Evolutionary conservation across 306 rosid genomes (phyloP).

Genomic region (Carpinus viminea): DNA sequence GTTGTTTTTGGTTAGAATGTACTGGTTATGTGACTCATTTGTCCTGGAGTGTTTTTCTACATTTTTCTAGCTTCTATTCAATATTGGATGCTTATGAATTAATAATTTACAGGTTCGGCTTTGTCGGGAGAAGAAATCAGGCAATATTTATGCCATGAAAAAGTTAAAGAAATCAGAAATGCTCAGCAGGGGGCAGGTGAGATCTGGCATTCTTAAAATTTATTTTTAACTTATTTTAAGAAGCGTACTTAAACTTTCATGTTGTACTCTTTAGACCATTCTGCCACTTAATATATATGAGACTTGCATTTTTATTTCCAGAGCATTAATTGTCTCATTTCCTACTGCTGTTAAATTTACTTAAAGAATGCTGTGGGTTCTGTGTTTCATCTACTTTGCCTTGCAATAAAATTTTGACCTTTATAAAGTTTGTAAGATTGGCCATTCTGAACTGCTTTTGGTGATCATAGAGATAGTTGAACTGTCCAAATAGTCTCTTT

Average conservation of each 20-base stretch:
- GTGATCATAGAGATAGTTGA: not conserved
- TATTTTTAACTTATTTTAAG: slow-evolving; percentile 8
- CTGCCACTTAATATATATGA: not conserved
- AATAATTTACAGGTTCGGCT: slow-evolving; percentile 44
- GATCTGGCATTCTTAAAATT: not conserved
- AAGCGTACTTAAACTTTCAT: not conserved
- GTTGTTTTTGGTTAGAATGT: not conserved
- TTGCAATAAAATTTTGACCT: not conserved
- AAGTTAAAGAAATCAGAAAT: slow-evolving; percentile 66
- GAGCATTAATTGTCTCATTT: not conserved
- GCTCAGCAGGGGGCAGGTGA: slow-evolving; percentile 71
- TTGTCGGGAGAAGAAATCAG: slow-evolving; percentile 61
- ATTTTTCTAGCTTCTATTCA: slow-evolving; percentile 10
- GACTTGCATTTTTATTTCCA: not conserved
- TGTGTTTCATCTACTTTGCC: not conserved
- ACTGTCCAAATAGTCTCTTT: not conserved
- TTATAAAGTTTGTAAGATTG: not conserved
- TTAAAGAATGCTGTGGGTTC: not conserved
- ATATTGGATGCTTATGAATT: slow-evolving; percentile 14
- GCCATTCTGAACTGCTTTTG: not conserved
- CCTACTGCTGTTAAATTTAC: not conserved
- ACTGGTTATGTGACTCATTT: slow-evolving; percentile 18
- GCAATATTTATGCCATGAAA: slow-evolving; percentile 63
- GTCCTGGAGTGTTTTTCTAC: not conserved
- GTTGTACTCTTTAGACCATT: not conserved